Evolutionary conservation across 208 protist genomes (phyloP).

Genomic region (Wallacemonas collosoma): DNA sequence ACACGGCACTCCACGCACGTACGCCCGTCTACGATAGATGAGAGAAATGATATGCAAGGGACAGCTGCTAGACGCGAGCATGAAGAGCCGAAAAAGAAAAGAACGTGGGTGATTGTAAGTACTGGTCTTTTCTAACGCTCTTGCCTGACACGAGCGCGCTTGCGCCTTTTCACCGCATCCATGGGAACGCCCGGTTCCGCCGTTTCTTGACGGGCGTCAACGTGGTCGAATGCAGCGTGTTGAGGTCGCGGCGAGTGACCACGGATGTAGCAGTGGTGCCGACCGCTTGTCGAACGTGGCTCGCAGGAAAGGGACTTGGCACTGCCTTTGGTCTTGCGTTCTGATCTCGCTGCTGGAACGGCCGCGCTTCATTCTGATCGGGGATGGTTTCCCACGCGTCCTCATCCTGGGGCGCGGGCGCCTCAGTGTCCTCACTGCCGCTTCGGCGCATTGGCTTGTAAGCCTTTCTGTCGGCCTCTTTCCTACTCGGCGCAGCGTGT

Average conservation of each 20-base stretch:
- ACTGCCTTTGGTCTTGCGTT: not conserved
- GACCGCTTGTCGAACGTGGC: not conserved
- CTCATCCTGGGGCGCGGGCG: not conserved
- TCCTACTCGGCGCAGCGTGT: not conserved
- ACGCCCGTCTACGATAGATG: too few species aligned
- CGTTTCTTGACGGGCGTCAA: slow-evolving; percentile 6
- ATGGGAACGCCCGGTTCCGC: not conserved
- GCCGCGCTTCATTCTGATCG: not conserved
- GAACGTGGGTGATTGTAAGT: too few species aligned
- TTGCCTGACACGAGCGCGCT: too few species aligned
- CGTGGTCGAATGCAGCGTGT: slow-evolving; percentile 1
- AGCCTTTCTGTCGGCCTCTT: not conserved
- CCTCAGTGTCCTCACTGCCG: not conserved
- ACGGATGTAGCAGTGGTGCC: not conserved
- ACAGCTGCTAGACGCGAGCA: too few species aligned
- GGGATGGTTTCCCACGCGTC: slow-evolving; percentile 11
- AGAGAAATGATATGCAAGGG: too few species aligned
- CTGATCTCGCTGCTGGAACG: not conserved
- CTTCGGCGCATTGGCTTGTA: slow-evolving; percentile 11
- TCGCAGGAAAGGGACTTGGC: not conserved
- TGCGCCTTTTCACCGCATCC: not conserved
- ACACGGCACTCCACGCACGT: too few species aligned
- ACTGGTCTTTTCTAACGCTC: too few species aligned
- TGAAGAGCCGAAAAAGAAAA: too few species aligned
- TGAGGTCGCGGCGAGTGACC: not conserved